Percentiles rank a stretch among this genome's conserved stretches.
These are phyloP conservation scores for Backusella luteola DNA, from an alignment of 192 early-diverging fungal genomes.

Conservation along the genomic window DNA sequence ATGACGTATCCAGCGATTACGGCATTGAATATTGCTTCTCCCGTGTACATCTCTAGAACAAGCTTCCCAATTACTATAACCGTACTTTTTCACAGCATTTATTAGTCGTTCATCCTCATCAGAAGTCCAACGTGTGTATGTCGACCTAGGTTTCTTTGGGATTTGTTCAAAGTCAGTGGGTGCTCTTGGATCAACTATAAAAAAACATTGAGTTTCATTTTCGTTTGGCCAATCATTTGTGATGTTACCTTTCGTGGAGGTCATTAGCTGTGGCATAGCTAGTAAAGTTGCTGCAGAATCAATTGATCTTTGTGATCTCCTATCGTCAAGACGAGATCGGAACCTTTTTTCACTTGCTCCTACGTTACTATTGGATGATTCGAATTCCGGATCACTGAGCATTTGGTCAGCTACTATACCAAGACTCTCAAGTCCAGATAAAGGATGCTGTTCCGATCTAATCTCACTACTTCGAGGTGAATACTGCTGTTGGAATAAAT, in stretches of 20 bases:
- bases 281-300: constrained; percentile 36
- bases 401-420: constrained; percentile 41
- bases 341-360: not conserved
- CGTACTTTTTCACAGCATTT: constrained; percentile 27
- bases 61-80: constrained; percentile 40
- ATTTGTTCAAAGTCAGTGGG: not conserved
- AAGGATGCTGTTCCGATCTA: constrained; percentile 8
- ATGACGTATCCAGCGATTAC: constrained; percentile 42
- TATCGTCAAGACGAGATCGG: constrained; percentile 6
- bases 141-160: constrained; percentile 13
- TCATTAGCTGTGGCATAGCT: constrained; percentile 18
- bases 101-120: constrained; percentile 35
- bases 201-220: not conserved
- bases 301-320: constrained; percentile 37
- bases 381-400: constrained; percentile 35
- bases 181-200: not conserved
- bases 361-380: not conserved
- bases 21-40: constrained; percentile 43
- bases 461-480: constrained; percentile 28
- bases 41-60: constrained; percentile 37
- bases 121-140: constrained; percentile 37
- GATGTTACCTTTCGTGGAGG: not conserved
- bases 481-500: constrained; percentile 35
- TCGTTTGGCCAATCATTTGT: not conserved
- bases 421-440: constrained; percentile 36